A percentile compares a stretch with the other conserved stretches of the same genome.
Conservation (phyloP, 495 filamentous ascomycete genomes). For the Neurospora sp. region DNA sequence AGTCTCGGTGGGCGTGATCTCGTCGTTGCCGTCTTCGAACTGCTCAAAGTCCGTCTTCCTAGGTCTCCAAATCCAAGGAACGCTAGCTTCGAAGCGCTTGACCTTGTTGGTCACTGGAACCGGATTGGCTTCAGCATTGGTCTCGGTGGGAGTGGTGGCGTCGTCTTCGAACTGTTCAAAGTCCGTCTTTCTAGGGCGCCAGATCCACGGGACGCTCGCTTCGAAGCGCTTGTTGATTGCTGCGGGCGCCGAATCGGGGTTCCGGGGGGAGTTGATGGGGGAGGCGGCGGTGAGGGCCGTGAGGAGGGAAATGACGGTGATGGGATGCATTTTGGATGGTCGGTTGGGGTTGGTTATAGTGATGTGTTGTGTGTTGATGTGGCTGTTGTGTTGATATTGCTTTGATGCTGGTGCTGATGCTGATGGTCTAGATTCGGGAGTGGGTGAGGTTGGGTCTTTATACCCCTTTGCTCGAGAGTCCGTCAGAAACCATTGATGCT, state of each 20-base stretch:
- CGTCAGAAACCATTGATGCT: neutral
- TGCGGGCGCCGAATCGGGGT: neutral
- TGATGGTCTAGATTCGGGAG: too few species aligned
- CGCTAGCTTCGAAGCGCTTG: too few species aligned
- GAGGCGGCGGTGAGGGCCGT: neutral
- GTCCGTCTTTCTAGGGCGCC: neutral
- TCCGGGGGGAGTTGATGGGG: neutral
- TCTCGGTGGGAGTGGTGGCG: too few species aligned
- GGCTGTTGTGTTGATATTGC: too few species aligned
- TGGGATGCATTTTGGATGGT: neutral
- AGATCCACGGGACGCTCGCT: neutral
- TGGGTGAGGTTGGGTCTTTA: neutral
- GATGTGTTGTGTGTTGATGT: too few species aligned
- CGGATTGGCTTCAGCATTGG: too few species aligned
- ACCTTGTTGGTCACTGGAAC: neutral
- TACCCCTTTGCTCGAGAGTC: neutral
- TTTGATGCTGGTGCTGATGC: too few species aligned
- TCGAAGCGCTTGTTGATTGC: neutral
- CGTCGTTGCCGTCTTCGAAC: too few species aligned
- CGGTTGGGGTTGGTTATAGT: too few species aligned
- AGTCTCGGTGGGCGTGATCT: too few species aligned
- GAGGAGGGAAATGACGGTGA: neutral
- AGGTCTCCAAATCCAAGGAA: too few species aligned
- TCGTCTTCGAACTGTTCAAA: neutral
- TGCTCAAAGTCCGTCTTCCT: too few species aligned